Conservation (phyloP, 2,329 filamentous ascomycete genomes). For the Ophiosphaerella narmari region DNA sequence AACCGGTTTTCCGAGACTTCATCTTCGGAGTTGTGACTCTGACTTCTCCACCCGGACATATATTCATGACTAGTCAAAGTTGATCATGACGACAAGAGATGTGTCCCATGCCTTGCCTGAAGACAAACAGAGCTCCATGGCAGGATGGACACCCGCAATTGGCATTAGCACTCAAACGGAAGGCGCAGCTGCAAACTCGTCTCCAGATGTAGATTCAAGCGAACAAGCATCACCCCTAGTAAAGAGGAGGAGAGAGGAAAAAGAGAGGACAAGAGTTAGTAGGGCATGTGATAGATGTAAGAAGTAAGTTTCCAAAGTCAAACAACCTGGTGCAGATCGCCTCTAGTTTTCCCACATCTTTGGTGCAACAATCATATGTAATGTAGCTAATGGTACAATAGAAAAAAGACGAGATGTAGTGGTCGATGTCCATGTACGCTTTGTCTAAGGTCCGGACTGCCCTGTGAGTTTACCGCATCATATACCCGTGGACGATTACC, state of each 20-base stretch:
- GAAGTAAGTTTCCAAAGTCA: conserved; percentile 40
- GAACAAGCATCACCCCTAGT: conserved; percentile 29
- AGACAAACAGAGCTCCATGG: too few relatives aligned
- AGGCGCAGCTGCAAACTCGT: conserved; percentile 13
- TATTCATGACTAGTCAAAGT: too few relatives aligned
- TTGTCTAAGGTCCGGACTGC: conserved; percentile 36
- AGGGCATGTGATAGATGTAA: conserved; percentile 57
- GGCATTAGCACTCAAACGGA: conserved; percentile 8
- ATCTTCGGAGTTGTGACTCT: too few relatives aligned
- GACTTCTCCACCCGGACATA: too few relatives aligned
- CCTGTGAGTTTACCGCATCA: conserved; percentile 56
- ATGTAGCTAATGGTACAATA: conserved; percentile 19
- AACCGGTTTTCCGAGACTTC: too few relatives aligned
- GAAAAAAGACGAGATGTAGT: conserved; percentile 46
- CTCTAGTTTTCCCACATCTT: not conserved
- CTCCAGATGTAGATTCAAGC: conserved; percentile 20
- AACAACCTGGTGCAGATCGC: not conserved
- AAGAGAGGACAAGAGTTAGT: conserved; percentile 51
- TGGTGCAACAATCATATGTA: not conserved
- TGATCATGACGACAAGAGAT: too few relatives aligned
- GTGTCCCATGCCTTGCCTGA: too few relatives aligned
- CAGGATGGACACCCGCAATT: conserved; percentile 18
- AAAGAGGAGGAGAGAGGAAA: conserved; percentile 41
- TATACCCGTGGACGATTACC: conserved; percentile 56
- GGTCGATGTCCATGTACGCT: conserved; percentile 43